Base-by-base conservation (phyloP, 441 rosid genomes). In the Gossypium davidsonii region DNA sequence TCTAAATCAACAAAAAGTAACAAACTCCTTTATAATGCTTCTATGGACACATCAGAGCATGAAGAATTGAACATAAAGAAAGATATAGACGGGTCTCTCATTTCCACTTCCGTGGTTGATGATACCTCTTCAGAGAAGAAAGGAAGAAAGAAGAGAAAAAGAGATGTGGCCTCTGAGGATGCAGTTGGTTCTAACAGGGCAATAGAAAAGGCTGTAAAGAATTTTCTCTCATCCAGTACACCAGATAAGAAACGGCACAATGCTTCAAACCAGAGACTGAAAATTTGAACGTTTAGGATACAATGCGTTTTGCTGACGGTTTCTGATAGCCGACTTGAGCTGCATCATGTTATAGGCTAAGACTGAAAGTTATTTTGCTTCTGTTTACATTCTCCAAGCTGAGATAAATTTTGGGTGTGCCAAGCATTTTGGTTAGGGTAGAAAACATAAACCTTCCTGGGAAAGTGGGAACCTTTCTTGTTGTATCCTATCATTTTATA, bases 211-310 rank as follows among this genome's bases (percentile, higher is more conserved):
- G 85, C 73, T 53, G 76, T 71, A 48, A 64, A 63, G 68, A 80
- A 74, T 62, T 89, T 84, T 74, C 83, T 84, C 18, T 86, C 94
- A 58, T 68, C 74, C 18, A 89, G 78, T 71, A 78, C 44, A 77
- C 63, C 71, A 49, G 81, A 77, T 42, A 89, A 83, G 83, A 88
- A 83, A 74, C 80, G 85, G 23, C 75, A 26, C 57, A n/a, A 37
- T 14, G 64, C 66, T 71, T 57, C 65, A 12, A 44, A 67, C 15
- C 59, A 42, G 37, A 42, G 51, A 71, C 64, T 58, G 26, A 58
- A 42, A 44, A 60, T 60, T 58, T 71, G 57, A 71, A 42, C 8
- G 8, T n/a, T 56, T 15, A 1, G 17, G 48, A 10, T 17, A 4
- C 39, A 1, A 37, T 65, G 34, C 6, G 0, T n/a, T 48, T 67